These are phyloP conservation scores for Russula vinacea DNA, from an alignment of 768 basidiomycete genomes.

Conservation along the genomic window DNA sequence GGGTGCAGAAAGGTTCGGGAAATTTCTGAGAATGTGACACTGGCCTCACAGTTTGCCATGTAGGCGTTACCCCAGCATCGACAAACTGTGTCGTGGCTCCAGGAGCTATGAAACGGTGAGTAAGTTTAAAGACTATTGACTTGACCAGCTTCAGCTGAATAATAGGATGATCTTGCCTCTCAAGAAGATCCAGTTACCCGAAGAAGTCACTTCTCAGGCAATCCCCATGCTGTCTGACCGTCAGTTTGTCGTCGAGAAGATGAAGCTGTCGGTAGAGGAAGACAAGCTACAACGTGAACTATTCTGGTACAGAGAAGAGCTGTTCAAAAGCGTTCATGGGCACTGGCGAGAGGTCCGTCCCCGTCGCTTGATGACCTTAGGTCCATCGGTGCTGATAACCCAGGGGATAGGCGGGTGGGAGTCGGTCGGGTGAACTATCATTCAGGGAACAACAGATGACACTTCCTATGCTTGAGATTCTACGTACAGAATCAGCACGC, in stretches of 20 bases:
- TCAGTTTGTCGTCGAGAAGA: conserved; percentile 86
- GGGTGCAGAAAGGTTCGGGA: conserved; percentile 55
- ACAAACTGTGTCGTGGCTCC: conserved; percentile 71
- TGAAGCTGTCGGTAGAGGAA: conserved; percentile 56
- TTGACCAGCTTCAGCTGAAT: conserved; percentile 8
- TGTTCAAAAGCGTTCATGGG: conserved; percentile 66
- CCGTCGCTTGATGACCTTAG: background rate
- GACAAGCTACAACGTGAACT: conserved; percentile 67
- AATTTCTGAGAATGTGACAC: background rate
- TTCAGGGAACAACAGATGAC: conserved; percentile 78
- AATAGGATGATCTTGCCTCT: conserved; percentile 67
- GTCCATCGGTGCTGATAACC: background rate
- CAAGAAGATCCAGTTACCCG: conserved; percentile 61
- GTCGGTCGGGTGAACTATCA: conserved; percentile 70
- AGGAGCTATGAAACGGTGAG: conserved; percentile 79
- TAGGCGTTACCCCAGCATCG: conserved; percentile 44
- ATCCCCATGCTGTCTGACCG: conserved; percentile 85
- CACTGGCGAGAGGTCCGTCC: conserved; percentile 80
- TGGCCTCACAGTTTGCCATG: background rate
- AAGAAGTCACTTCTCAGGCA: conserved; percentile 54
- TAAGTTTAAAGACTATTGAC: conserved; percentile 15
- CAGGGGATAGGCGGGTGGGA: conserved; percentile 64
- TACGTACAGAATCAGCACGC: conserved; percentile 64
- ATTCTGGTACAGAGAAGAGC: conserved; percentile 94
- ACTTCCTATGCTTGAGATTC: conserved; percentile 69